Base-by-base conservation (phyloP, 2,329 filamentous ascomycete species). In the Neonectria faginata region DNA sequence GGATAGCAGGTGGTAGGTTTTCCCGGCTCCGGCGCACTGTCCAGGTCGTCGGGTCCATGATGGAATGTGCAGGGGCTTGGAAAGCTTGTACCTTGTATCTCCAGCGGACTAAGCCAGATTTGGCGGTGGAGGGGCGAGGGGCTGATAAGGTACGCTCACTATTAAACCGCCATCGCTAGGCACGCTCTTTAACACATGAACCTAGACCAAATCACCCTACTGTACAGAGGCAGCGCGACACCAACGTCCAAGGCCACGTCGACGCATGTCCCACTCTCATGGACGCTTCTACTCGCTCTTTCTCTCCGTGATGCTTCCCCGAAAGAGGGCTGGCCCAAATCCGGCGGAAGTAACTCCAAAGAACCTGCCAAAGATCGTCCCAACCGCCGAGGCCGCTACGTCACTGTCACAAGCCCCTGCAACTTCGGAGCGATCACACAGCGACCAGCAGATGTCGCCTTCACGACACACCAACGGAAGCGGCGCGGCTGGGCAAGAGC, bases 281-380 rank as follows among this genome's bases (percentile, higher is more conserved):
- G 68, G 58, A 59, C 47, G 48, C 51, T 44, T 52, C 18, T 22
- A 20, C n/a, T 55, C 33, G 36, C 51, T 42, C 31, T 39, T 48
- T 53, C 31, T 56, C 45, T 44, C 20, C 60, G 67, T 67, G 57
- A 79, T 79, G 78, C 63, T 73, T 67, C 70, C 76, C 51, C 77
- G 77, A 62, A 79, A 79, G 70, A 73, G 74, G 69, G 73, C 71
- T 63, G 73, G 77, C 50, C 73, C 73, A 53, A 76, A 76, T 56
- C 68, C 74, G 57, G 67, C 70, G 47, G 67, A 71, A 65, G 67
- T 65, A 57, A 65, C 69, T 60, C 58, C 64, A 25, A 62, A 67
- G 45, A 61, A 60, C 44, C 65, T 69, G 59, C 60, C 51, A 54
- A 67, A 63, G 53, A 59, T 58, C 57, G 36, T 58, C 57, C 52